These are phyloP conservation scores for Tulasnella sp. DNA, from an alignment of 768 basidiomycete species.

Conservation along the genomic window DNA sequence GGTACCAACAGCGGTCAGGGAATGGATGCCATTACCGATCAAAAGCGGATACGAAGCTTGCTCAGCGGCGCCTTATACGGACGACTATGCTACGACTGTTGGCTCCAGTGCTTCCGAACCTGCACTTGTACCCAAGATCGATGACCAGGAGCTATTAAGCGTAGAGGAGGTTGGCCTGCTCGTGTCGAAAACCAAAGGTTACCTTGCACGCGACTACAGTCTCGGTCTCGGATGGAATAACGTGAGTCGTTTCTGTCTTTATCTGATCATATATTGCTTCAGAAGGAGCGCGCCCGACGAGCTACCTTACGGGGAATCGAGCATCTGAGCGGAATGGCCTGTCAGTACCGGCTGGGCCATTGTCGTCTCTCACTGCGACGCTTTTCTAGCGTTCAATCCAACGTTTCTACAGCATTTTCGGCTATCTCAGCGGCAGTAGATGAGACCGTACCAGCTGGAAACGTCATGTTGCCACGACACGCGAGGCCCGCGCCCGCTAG, in stretches of 20 bases:
- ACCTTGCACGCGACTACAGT: constrained; percentile 35
- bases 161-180: constrained; percentile 28
- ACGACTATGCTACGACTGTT: not conserved
- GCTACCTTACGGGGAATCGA: too few relatives aligned
- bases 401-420: too few relatives aligned
- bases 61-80: not conserved
- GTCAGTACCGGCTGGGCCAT: too few relatives aligned
- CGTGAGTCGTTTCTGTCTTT: constrained; percentile 23
- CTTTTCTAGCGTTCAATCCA: too few relatives aligned
- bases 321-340: too few relatives aligned
- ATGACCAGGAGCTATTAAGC: constrained; percentile 12
- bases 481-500: too few relatives aligned
- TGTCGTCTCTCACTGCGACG: too few relatives aligned
- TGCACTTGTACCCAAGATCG: not conserved
- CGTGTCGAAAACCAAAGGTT: constrained; percentile 33
- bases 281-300: too few relatives aligned
- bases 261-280: not conserved
- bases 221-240: constrained; percentile 40
- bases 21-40: constrained; percentile 8
- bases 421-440: too few relatives aligned
- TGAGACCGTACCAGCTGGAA: too few relatives aligned
- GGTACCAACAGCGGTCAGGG: constrained; percentile 5
- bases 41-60: not conserved
- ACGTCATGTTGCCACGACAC: too few relatives aligned
- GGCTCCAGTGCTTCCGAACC: not conserved